phyloP scores from a whole-genome alignment of 306 rosid genomes.

The Pachyrhizus erosus region DNA sequence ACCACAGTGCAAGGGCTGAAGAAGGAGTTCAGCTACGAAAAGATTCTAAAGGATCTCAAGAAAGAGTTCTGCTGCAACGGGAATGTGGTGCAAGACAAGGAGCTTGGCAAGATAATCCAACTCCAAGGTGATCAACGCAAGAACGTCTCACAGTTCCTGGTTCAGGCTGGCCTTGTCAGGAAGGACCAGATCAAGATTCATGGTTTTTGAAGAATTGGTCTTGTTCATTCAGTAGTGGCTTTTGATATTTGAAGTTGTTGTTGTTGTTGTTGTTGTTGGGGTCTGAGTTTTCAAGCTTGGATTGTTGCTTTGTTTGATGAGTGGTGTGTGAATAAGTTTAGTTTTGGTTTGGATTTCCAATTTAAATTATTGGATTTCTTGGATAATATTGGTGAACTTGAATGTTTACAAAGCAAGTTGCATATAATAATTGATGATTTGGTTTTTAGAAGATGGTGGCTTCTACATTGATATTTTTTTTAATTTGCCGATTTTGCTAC shows the following conservation, averaged over 20 bases:
- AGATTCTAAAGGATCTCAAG: constrained; percentile 84
- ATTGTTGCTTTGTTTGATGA: background rate
- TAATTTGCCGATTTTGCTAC: no score
- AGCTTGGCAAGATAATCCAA: constrained; percentile 81
- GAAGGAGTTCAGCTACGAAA: constrained; percentile 76
- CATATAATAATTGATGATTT: background rate
- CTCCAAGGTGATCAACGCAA: constrained; percentile 96
- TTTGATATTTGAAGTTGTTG: background rate
- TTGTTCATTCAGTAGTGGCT: background rate
- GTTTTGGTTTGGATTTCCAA: background rate
- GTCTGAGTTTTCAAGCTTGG: background rate
- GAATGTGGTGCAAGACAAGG: constrained; percentile 92
- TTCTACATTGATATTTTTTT: no score
- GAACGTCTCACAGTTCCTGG: constrained; percentile 74
- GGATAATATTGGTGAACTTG: constrained; percentile 21
- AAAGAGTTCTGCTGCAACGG: constrained; percentile 93
- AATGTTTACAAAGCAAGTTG: background rate
- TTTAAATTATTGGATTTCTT: background rate
- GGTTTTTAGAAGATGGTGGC: background rate
- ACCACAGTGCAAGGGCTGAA: constrained; percentile 92
- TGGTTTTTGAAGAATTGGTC: constrained; percentile 62
- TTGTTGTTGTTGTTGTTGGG: no score
- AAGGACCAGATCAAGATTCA: constrained; percentile 89
- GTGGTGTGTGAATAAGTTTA: background rate
- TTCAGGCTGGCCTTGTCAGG: constrained; percentile 66